Evolutionary conservation across 1,139 yeast species (phyloP).

Genomic region (Hyphopichia pseudoburtonii): DNA sequence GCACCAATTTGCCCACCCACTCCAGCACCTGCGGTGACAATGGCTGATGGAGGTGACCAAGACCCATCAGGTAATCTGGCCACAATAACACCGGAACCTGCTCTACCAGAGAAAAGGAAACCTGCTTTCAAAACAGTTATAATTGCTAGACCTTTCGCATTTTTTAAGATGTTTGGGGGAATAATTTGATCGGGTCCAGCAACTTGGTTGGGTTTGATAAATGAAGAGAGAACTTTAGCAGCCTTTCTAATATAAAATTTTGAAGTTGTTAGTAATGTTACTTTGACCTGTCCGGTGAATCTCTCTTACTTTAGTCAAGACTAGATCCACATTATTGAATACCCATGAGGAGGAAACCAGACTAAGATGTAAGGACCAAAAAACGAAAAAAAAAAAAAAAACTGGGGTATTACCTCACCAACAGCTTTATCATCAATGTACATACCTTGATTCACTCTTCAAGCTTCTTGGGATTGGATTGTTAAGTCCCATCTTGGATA

Average conservation of each 20-base stretch:
- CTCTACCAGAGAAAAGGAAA: conserved; percentile 92
- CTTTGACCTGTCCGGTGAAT: too few species aligned
- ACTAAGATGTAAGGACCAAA: too few species aligned
- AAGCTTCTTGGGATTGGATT: conserved; percentile 94
- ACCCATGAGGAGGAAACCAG: too few species aligned
- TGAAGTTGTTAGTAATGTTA: too few species aligned
- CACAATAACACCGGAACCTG: conserved; percentile 94
- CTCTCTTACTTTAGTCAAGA: too few species aligned
- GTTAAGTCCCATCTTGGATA: conserved; percentile 57
- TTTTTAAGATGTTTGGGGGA: conserved; percentile 83
- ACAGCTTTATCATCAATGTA: too few species aligned
- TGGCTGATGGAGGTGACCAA: conserved; percentile 99
- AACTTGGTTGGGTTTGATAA: conserved; percentile 92
- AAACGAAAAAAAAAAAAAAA: too few species aligned
- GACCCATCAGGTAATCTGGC: conserved; percentile 92
- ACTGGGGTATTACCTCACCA: too few species aligned
- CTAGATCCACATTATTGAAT: too few species aligned
- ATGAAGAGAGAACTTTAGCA: conserved; percentile 88
- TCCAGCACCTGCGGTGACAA: conserved; percentile 96
- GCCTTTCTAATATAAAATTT: conserved; percentile 62
- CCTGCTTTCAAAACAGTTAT: conserved; percentile 96
- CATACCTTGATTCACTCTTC: conserved; percentile 82
- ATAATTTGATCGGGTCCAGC: conserved; percentile 88
- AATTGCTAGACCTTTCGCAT: conserved; percentile 91
- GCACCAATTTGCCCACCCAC: conserved; percentile 98